Conservation (phyloP, 2,329 filamentous ascomycete genomes). For the Chrysosphaeria jannelii region DNA sequence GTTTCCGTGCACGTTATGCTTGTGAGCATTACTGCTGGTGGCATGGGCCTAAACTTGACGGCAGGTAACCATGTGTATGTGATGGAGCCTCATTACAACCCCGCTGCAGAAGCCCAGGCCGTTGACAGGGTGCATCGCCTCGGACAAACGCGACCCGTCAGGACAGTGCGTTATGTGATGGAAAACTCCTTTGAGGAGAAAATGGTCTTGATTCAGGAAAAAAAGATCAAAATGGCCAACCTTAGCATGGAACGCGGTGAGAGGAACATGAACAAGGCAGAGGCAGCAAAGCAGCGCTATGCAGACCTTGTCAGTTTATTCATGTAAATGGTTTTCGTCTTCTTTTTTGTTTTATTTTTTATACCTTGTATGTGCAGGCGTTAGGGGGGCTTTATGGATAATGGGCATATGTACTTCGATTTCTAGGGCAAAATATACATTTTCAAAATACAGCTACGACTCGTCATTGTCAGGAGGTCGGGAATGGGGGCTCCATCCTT, state of each 20-base stretch:
- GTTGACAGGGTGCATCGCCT: conserved; percentile 78
- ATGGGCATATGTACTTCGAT: too few relatives aligned
- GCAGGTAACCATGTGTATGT: conserved; percentile 68
- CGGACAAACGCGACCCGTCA: conserved; percentile 66
- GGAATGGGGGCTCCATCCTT: conserved; percentile 5
- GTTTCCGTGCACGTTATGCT: conserved; percentile 46
- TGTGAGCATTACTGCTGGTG: conserved; percentile 76
- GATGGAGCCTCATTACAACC: conserved; percentile 97
- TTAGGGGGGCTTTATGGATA: not conserved
- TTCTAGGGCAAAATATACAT: too few relatives aligned
- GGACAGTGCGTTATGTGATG: conserved; percentile 80
- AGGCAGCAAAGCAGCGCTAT: conserved; percentile 14
- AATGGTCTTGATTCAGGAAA: conserved; percentile 66
- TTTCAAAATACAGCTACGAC: too few relatives aligned
- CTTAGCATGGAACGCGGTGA: conserved; percentile 15
- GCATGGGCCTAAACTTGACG: conserved; percentile 73
- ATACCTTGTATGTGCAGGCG: not conserved
- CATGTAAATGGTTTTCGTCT: too few relatives aligned
- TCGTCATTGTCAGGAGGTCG: too few relatives aligned
- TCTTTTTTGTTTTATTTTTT: too few relatives aligned
- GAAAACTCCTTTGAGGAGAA: conserved; percentile 72
- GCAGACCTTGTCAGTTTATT: conserved; percentile 28
- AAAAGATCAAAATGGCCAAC: conserved; percentile 76
- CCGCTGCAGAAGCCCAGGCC: conserved; percentile 78
- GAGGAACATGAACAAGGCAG: conserved; percentile 9